A percentile compares a stretch with the other conserved stretches of the same genome.
These are phyloP conservation scores for Seiridium cupressi DNA, from an alignment of 2,329 filamentous ascomycete species.

Conservation along the genomic window DNA sequence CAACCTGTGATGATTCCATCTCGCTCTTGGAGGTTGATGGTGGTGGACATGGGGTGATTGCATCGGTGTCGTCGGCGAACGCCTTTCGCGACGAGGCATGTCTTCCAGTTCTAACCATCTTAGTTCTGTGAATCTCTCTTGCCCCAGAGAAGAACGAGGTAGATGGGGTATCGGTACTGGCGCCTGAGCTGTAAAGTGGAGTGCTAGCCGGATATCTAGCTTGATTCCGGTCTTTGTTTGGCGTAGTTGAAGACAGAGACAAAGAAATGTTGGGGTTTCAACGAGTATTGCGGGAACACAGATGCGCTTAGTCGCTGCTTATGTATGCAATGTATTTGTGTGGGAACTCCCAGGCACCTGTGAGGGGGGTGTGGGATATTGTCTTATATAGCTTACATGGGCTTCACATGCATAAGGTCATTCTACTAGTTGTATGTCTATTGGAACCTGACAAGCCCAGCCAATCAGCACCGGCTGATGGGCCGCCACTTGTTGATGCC, in stretches of 20 bases:
- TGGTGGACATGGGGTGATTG: constrained; percentile 30
- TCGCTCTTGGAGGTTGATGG: neutral
- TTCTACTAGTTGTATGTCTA: neutral
- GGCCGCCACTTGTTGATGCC: neutral
- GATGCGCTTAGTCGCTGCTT: neutral
- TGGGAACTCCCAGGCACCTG: neutral
- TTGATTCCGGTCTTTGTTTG: no score
- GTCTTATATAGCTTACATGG: constrained; percentile 2
- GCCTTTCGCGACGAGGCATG: neutral
- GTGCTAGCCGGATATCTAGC: neutral
- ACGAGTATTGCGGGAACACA: no score
- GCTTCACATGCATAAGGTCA: constrained; percentile 2
- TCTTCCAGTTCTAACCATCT: neutral
- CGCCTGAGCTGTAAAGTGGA: no score
- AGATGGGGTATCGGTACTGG: neutral
- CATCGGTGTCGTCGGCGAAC: constrained; percentile 27
- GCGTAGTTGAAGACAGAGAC: no score
- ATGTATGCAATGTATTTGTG: neutral
- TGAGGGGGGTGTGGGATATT: neutral
- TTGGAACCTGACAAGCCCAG: neutral
- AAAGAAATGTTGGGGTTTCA: no score
- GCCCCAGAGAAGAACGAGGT: neutral
- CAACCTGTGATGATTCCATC: constrained; percentile 7
- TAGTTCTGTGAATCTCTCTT: neutral
- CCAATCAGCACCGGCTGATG: neutral